Base-by-base conservation (phyloP, 768 basidiomycete genomes). In the Boletus insuetus region DNA sequence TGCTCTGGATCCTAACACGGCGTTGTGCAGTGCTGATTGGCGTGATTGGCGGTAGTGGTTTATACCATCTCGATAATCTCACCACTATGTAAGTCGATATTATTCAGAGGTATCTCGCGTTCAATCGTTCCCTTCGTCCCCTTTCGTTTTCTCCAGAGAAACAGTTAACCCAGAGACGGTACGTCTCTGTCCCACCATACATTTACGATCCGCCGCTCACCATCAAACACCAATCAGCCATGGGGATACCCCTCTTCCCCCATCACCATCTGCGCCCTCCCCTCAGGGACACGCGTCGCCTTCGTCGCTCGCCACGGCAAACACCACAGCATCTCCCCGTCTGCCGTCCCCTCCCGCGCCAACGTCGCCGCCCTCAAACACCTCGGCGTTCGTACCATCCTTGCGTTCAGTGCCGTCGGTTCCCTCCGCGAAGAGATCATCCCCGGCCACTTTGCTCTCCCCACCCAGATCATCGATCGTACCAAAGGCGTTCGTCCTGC, bases 291-390 rank as follows among this genome's bases (percentile, higher is more conserved):
- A 0, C 79, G 77, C 44, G 75, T 98, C 59, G 96, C 96, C 49
- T 99, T 98, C 78, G 73, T 98, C 48, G 87, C 96, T 0, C 86
- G 96, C 11, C 97, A 98, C 69, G 95, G 95, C 14, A 66, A 71
- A n/a, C 80, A 83, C 11, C 96, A 98, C 75, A 79, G 74, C 58
- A 82, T 94, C 71, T 67, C 80, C 16, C 96, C 96, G 3, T 89
- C 93, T 7, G 68, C 80, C 34, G 89, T 98, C 9, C 94, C 94
- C 45, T 73, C 79, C 0, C 85, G 91, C 49, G 96, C 96, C 59
- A 99, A 98, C 79, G 94, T 98, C 65, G 89, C 95, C 29, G 96
- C 95, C 0, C 81, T 98, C 66, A 98, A 98, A 73, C 86, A 84
- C 40, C 79, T 98, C 61, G 96, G 96, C 40, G 90, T 94, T 9